Base-by-base conservation (phyloP, 108 stramenopile species). In the Parmales sp. region DNA sequence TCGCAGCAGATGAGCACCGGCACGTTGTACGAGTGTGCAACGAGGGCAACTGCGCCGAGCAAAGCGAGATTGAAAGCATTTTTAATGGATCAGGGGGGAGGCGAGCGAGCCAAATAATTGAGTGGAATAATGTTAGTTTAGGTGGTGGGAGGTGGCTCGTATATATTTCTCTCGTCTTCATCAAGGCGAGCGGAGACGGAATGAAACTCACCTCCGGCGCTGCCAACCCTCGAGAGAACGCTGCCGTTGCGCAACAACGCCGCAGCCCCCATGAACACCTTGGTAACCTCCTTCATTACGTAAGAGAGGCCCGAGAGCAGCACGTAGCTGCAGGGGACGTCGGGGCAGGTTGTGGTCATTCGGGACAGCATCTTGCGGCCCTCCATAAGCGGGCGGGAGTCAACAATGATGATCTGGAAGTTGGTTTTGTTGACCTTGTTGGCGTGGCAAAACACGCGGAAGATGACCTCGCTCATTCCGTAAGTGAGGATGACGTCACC, bases 1-100 rank as follows among this genome's bases (percentile, higher is more conserved):
- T 99, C 98, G 69, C 95, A 91, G 64, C 90, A 92, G 25, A 99
- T 91, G 51, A 99, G 78, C 5, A 97, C 95, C 6, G 98, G 97
- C 45, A 95, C 83, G 65, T 93, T 85, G 60, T 82, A 73, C 19
- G 80, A 72, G 23, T 83, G 80, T 7, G 98, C 98, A 77, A 88
- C 65, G 75, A 95, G 69, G 18, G 98, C 96, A 23, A 99, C 92
- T 39, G n/a, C n/a, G n/a, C n/a, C n/a, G n/a, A n/a, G n/a, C n/a
- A n/a, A n/a, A n/a, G n/a, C n/a, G n/a, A n/a, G n/a, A n/a, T n/a
- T n/a, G n/a, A n/a, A n/a, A n/a, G n/a, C n/a, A n/a, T n/a, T n/a
- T n/a, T n/a, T n/a, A n/a, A n/a, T n/a, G n/a, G n/a, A n/a, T n/a
- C n/a, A n/a, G n/a, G n/a, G n/a, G n/a, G n/a, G n/a, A n/a, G n/a